A percentile compares a stretch with the other conserved stretches of the same genome.
Evolutionary conservation across 2,329 filamentous ascomycete species (phyloP).

Genomic region (Chaetothyriales sp.): DNA sequence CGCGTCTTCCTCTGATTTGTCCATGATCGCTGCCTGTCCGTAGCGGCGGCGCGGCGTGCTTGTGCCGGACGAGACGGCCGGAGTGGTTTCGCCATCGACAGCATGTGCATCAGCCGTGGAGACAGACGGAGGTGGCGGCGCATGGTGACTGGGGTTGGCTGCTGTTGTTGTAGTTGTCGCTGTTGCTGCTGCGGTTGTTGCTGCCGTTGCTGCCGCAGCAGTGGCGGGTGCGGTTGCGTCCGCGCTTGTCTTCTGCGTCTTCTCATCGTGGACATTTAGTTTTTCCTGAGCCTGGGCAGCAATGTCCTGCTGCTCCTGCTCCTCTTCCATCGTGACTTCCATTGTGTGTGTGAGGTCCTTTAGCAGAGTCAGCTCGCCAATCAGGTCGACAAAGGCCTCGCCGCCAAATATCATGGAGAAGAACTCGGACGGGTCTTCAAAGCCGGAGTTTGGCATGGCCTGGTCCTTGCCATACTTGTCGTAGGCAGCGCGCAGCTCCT

Average conservation of each 20-base stretch:
- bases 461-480: conserved; percentile 96
- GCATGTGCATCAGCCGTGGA: conserved; percentile 1
- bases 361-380: conserved; percentile 96
- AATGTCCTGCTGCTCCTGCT: conserved; percentile 49
- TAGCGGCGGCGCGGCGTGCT: conserved; percentile 40
- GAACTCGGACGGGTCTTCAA: conserved; percentile 92
- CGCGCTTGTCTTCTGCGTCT: conserved; percentile 30
- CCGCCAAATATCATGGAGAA: conserved; percentile 97
- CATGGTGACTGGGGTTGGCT: conserved; percentile 2
- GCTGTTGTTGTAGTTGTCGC: conserved; percentile 2
- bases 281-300: conserved; percentile 38
- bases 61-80: conserved; percentile 23
- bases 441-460: conserved; percentile 78
- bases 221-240: conserved; percentile 27
- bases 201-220: conserved; percentile 34
- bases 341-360: conserved; percentile 96
- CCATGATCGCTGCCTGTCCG: conserved; percentile 73
- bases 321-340: conserved; percentile 83
- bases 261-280: conserved; percentile 30
- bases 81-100: conserved; percentile 10
- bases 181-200: conserved; percentile 3
- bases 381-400: conserved; percentile 88
- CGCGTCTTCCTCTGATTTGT: conserved; percentile 66
- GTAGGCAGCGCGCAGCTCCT: conserved; percentile 76
- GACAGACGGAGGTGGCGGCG: conserved; percentile 12